Percentiles rank a stretch among this genome's conserved stretches.
phyloP scores from a whole-genome alignment of 176 grass and related monocot genomes.

The Paspalum vaginatum region DNA sequence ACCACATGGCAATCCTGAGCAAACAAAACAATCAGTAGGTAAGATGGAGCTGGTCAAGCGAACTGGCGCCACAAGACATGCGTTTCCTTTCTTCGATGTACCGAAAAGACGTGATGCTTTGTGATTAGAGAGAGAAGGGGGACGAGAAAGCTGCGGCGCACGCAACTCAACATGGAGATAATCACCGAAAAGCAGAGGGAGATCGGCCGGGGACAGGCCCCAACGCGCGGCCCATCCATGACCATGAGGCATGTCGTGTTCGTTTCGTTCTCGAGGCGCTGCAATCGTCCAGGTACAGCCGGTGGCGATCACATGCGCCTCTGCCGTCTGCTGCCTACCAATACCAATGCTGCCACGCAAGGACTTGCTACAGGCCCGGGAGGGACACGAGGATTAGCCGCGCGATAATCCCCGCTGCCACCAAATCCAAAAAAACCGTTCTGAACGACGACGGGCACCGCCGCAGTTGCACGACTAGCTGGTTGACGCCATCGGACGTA shows the following conservation, averaged over 20 bases:
- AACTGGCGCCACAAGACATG: not conserved
- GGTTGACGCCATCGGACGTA: too few species aligned
- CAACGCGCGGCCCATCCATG: not conserved
- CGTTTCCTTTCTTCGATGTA: not conserved
- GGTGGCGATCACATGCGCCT: not conserved
- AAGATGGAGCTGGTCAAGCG: not conserved
- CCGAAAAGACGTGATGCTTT: not conserved
- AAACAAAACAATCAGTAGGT: not conserved
- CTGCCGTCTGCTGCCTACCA: too few species aligned
- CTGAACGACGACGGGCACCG: too few species aligned
- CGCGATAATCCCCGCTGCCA: too few species aligned
- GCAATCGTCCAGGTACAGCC: not conserved
- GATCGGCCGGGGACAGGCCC: not conserved
- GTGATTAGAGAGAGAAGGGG: not conserved
- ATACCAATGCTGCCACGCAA: too few species aligned
- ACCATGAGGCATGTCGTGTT: constrained; percentile 32
- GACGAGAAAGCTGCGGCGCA: not conserved
- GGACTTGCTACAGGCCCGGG: too few species aligned
- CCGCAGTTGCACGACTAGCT: too few species aligned
- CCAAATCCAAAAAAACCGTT: too few species aligned
- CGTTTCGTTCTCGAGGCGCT: constrained; percentile 45
- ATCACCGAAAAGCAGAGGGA: not conserved
- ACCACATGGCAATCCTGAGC: not conserved
- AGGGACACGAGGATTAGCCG: too few species aligned
- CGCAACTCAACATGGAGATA: not conserved